phyloP scores from a whole-genome alignment of 768 basidiomycete genomes.

The Hysterangium stoloniferum region DNA sequence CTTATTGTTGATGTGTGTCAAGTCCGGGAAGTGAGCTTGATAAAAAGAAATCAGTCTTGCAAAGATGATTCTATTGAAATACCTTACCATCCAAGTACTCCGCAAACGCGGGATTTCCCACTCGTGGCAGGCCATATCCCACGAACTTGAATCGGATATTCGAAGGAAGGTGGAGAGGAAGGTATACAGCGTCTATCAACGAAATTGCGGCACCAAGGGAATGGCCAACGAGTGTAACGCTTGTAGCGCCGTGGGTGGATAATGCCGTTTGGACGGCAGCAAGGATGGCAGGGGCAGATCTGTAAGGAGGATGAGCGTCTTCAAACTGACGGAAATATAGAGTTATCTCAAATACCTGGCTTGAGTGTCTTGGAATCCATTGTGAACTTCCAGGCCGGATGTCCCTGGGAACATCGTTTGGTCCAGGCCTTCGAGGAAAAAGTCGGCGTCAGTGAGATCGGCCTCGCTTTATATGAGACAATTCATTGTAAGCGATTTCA shows the following conservation, averaged over 20 bases:
- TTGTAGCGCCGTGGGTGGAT: constrained; percentile 23
- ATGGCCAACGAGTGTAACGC: constrained; percentile 41
- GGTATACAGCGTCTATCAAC: constrained; percentile 43
- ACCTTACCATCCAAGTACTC: constrained; percentile 32
- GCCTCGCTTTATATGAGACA: constrained; percentile 23
- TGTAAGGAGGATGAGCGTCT: constrained; percentile 14
- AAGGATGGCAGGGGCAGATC: constrained; percentile 33
- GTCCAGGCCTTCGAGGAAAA: constrained; percentile 27
- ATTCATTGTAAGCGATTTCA: neutral
- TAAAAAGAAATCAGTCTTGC: neutral
- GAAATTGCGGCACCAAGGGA: constrained; percentile 50
- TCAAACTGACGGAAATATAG: neutral
- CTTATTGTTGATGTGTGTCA: constrained; percentile 51
- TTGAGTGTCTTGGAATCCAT: constrained; percentile 37
- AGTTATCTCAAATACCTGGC: constrained; percentile 14
- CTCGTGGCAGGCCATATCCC: constrained; percentile 43
- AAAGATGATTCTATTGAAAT: neutral
- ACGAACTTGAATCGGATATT: constrained; percentile 32
- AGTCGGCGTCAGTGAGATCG: constrained; percentile 31
- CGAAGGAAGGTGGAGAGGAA: constrained; percentile 42
- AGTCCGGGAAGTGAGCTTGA: constrained; percentile 29
- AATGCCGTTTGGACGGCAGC: constrained; percentile 33
- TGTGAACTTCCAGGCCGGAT: constrained; percentile 33
- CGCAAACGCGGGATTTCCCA: constrained; percentile 46
- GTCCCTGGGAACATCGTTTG: constrained; percentile 37